Conservation (phyloP, 805 yeast species). For the Ogataea polymorpha region DNA sequence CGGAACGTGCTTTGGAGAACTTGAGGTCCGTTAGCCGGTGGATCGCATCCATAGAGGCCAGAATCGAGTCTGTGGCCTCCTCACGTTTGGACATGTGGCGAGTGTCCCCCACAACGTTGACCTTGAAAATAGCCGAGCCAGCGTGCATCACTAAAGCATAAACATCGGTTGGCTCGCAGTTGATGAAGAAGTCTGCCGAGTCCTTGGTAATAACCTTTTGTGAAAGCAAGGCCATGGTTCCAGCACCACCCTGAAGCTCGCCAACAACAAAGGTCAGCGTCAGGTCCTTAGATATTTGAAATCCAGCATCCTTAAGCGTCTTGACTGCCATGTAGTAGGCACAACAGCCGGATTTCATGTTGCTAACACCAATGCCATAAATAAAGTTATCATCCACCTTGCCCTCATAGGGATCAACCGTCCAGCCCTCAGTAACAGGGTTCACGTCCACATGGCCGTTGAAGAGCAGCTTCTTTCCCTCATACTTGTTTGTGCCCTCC, state of each 20-base stretch:
- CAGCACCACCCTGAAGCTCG: slow-evolving; percentile 33
- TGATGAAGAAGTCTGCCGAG: slow-evolving; percentile 30
- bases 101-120: slow-evolving; percentile 31
- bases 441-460: slow-evolving; percentile 34
- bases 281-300: slow-evolving; percentile 27
- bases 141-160: slow-evolving; percentile 32
- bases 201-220: slow-evolving; percentile 24
- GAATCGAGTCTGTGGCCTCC: slow-evolving; percentile 32
- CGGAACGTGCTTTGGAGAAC: slow-evolving; percentile 24
- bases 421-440: slow-evolving; percentile 34
- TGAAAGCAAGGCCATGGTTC: slow-evolving; percentile 29
- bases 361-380: slow-evolving; percentile 33
- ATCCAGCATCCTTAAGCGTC: slow-evolving; percentile 29
- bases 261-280: slow-evolving; percentile 30
- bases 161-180: slow-evolving; percentile 33
- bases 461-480: slow-evolving; percentile 26
- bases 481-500: slow-evolving; percentile 25
- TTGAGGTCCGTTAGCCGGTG: slow-evolving; percentile 25
- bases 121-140: slow-evolving; percentile 29
- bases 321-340: slow-evolving; percentile 34
- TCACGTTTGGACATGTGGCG: slow-evolving; percentile 33
- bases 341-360: slow-evolving; percentile 34
- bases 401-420: slow-evolving; percentile 32
- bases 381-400: slow-evolving; percentile 26
- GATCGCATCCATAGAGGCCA: slow-evolving; percentile 31